Evolutionary conservation across 768 basidiomycete genomes (phyloP).

Genomic region (Gelatoporia subvermispora): DNA sequence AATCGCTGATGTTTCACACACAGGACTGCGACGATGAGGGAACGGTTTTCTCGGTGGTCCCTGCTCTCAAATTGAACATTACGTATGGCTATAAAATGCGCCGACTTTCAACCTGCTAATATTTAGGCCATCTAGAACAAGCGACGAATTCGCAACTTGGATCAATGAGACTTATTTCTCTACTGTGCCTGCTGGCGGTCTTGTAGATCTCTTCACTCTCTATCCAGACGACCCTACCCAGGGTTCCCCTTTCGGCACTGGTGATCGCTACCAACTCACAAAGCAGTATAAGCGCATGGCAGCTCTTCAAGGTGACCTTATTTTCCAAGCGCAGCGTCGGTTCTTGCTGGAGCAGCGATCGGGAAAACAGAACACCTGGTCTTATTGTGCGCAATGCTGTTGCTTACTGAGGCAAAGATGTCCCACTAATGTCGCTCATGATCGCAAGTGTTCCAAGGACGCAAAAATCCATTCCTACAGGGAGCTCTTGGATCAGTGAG

Average conservation of each 20-base stretch:
- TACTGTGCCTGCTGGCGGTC: conserved; percentile 7
- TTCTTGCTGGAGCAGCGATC: conserved; percentile 19
- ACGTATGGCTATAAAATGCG: too few relatives aligned
- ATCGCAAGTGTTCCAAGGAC: conserved; percentile 9
- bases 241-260: conserved; percentile 53
- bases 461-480: conserved; percentile 3
- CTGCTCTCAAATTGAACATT: conserved; percentile 1
- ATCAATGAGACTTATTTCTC: too few relatives aligned
- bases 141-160: too few relatives aligned
- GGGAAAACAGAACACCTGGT: conserved; percentile 13
- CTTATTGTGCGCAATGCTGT: conserved; percentile 10
- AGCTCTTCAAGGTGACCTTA: conserved; percentile 22
- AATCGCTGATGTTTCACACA: neutral
- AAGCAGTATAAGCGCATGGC: conserved; percentile 30
- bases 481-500: conserved; percentile 8
- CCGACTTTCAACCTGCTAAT: too few relatives aligned
- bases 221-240: conserved; percentile 30
- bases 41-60: conserved; percentile 3
- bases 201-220: conserved; percentile 11
- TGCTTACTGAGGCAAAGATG: neutral
- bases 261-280: conserved; percentile 38
- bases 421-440: neutral
- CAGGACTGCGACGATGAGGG: conserved; percentile 6
- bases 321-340: conserved; percentile 23
- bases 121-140: too few relatives aligned